A percentile compares a stretch with the other conserved stretches of the same genome.
Conservation (phyloP, 2,329 filamentous ascomycete genomes). For the Diaporthe vexans region DNA sequence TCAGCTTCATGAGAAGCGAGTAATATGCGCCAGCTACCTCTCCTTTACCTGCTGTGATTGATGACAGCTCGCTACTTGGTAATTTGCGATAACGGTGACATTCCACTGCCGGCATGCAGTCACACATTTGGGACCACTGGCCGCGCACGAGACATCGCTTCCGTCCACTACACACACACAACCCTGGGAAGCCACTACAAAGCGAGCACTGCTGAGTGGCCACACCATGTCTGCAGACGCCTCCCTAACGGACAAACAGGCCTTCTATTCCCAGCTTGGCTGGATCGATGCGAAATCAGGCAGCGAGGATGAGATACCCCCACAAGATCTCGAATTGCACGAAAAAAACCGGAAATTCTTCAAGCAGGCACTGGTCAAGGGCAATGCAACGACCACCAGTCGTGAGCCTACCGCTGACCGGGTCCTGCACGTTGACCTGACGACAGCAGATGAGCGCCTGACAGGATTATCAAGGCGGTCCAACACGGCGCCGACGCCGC, state of each 20-base stretch:
- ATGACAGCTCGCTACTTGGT: background rate
- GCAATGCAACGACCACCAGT: slow-evolving; percentile 29
- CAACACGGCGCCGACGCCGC: slow-evolving; percentile 16
- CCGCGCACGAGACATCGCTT: background rate
- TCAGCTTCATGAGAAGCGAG: background rate
- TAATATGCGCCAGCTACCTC: background rate
- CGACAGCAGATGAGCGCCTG: background rate
- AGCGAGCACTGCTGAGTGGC: background rate
- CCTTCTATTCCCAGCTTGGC: slow-evolving; percentile 61
- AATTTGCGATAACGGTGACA: background rate
- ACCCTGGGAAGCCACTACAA: too few species aligned
- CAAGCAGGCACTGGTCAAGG: slow-evolving; percentile 7
- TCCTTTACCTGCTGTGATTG: background rate
- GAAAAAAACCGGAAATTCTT: slow-evolving; percentile 49
- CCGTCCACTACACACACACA: background rate
- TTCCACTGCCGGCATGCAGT: background rate
- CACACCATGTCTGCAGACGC: slow-evolving; percentile 24
- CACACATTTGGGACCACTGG: background rate
- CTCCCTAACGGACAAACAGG: slow-evolving; percentile 57
- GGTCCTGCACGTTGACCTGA: slow-evolving; percentile 1
- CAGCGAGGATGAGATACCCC: slow-evolving; percentile 50
- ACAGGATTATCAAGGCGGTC: background rate
- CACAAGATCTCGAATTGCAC: slow-evolving; percentile 50
- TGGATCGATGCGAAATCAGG: slow-evolving; percentile 45
- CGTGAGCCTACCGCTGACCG: background rate